Conservation (phyloP, 331 rosid genomes). For the Quercus tomentella region DNA sequence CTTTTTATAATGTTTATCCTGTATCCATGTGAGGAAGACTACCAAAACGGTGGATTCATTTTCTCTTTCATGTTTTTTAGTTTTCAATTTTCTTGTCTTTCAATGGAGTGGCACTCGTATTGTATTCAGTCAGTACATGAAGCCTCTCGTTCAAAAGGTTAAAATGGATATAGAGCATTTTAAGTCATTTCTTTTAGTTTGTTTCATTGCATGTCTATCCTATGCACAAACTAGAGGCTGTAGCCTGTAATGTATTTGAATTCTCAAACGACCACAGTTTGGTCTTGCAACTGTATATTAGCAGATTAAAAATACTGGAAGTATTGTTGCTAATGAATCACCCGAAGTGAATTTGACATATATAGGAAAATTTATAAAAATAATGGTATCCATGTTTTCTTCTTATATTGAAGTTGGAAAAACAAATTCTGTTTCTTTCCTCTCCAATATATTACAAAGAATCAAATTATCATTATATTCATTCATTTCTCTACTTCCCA, state of each 20-base stretch:
- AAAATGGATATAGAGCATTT: neutral
- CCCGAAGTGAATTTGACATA: neutral
- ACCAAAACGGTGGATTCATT: neutral
- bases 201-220: too few species aligned
- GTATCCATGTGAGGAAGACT: conserved; percentile 5
- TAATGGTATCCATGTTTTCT: too few species aligned
- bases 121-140: neutral
- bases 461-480: too few species aligned
- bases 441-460: too few species aligned
- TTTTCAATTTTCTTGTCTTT: neutral
- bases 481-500: too few species aligned
- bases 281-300: too few species aligned
- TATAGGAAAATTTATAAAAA: neutral
- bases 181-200: neutral
- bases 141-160: neutral
- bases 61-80: neutral
- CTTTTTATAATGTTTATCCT: conserved; percentile 6
- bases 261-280: too few species aligned
- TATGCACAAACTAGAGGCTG: too few species aligned
- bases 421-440: too few species aligned
- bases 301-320: too few species aligned
- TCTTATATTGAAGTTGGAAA: too few species aligned
- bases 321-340: neutral
- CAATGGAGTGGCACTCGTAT: neutral
- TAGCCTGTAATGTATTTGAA: too few species aligned